Percentiles rank a stretch among this genome's conserved stretches.
These are phyloP conservation scores for Pestalotiopsis sp. DNA, from an alignment of 2,329 filamentous ascomycete genomes.

Conservation along the genomic window DNA sequence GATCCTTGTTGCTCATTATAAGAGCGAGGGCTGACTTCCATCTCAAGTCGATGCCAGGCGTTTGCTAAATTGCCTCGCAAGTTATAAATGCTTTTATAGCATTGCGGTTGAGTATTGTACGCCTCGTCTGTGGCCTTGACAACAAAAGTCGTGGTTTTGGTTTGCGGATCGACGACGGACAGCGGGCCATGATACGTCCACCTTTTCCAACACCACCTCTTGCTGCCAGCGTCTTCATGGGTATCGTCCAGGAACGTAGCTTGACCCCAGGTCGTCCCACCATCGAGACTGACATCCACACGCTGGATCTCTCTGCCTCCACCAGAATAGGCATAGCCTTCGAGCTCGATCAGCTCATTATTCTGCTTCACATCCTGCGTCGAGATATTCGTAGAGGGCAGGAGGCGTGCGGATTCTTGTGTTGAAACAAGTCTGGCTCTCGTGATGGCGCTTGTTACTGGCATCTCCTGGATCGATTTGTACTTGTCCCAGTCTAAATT, in stretches of 20 bases:
- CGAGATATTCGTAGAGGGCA: not conserved
- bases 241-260: slow-evolving; percentile 58
- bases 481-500: slow-evolving; percentile 65
- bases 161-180: slow-evolving; percentile 35
- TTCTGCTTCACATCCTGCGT: slow-evolving; percentile 19
- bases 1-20: not conserved
- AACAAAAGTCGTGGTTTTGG: slow-evolving; percentile 53
- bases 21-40: slow-evolving; percentile 17
- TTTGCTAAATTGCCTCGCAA: slow-evolving; percentile 66
- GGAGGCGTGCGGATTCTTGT: slow-evolving; percentile 13
- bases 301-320: slow-evolving; percentile 67
- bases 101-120: slow-evolving; percentile 69
- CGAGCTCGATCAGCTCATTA: slow-evolving; percentile 36
- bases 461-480: slow-evolving; percentile 68
- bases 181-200: slow-evolving; percentile 61
- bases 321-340: slow-evolving; percentile 70
- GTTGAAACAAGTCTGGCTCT: slow-evolving; percentile 26
- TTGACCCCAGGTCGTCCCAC: slow-evolving; percentile 66
- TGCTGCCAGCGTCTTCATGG: slow-evolving; percentile 41
- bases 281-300: slow-evolving; percentile 69
- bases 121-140: slow-evolving; percentile 69
- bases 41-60: slow-evolving; percentile 64
- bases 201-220: slow-evolving; percentile 65
- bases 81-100: slow-evolving; percentile 63
- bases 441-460: slow-evolving; percentile 69